phyloP scores from a whole-genome alignment of 2,329 filamentous ascomycete genomes.

The Graphilbum ipis-grandicollis region DNA sequence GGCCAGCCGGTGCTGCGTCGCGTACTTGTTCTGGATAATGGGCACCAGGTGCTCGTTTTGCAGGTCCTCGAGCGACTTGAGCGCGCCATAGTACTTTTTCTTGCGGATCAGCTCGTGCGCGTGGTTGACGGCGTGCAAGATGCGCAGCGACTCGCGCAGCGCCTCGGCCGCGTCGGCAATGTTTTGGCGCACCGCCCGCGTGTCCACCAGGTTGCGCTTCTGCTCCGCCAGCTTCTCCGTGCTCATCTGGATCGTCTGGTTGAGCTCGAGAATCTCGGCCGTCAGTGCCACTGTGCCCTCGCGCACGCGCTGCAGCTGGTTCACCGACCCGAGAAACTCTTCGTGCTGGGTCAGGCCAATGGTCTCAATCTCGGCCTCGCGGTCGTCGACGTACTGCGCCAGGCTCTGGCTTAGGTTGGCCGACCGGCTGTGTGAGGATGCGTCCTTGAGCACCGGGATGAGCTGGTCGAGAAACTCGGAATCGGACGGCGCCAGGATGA shows the following conservation, averaged over 20 bases:
- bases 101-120: constrained; percentile 81
- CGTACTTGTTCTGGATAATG: constrained; percentile 61
- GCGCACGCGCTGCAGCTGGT: constrained; percentile 79
- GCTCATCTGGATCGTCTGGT: constrained; percentile 86
- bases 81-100: constrained; percentile 88
- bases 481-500: constrained; percentile 82
- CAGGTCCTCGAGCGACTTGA: constrained; percentile 85
- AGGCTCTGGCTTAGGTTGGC: constrained; percentile 61
- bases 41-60: constrained; percentile 82
- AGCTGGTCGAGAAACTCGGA: constrained; percentile 90
- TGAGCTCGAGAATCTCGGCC: constrained; percentile 77
- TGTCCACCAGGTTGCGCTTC: constrained; percentile 88
- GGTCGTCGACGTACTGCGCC: constrained; percentile 65
- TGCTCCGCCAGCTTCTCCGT: constrained; percentile 89
- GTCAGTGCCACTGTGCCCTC: constrained; percentile 82
- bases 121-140: constrained; percentile 81
- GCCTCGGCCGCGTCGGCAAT: constrained; percentile 85
- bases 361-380: constrained; percentile 80
- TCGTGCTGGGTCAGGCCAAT: constrained; percentile 95
- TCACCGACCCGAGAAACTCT: constrained; percentile 86
- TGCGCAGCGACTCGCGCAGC: constrained; percentile 78
- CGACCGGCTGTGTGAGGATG: constrained; percentile 56
- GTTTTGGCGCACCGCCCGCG: constrained; percentile 79
- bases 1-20: constrained; percentile 86
- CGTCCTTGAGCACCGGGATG: constrained; percentile 87